These are phyloP conservation scores for Acanthamoeba triangularis DNA, from an alignment of 208 protist species.

Conservation along the genomic window DNA sequence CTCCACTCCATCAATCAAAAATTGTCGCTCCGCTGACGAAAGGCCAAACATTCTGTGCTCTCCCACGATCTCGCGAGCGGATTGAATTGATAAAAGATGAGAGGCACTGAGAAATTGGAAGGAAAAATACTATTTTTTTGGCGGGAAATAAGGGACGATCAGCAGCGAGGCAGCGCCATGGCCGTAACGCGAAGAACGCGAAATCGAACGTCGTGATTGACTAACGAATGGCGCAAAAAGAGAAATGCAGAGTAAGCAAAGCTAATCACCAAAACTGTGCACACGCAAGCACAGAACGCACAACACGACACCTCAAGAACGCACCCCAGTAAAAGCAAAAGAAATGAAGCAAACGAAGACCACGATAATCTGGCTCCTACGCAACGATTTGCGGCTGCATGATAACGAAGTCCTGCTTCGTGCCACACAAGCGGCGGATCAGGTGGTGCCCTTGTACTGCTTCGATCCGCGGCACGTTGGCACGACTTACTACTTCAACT, in stretches of 20 bases:
- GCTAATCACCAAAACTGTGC: no score
- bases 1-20: constrained; percentile 78
- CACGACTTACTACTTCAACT: constrained; percentile 74
- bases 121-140: background rate
- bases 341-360: background rate
- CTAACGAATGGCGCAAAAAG: no score
- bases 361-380: background rate
- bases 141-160: no score
- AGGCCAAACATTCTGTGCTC: constrained; percentile 70
- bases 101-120: background rate
- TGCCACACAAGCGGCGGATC: background rate
- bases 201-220: no score
- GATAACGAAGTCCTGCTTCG: constrained; percentile 26
- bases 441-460: constrained; percentile 63
- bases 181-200: background rate
- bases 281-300: no score
- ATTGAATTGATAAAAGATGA: background rate
- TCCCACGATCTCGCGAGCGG: background rate
- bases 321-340: background rate
- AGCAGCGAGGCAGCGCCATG: no score
- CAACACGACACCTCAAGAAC: no score
- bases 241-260: no score
- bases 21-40: constrained; percentile 78
- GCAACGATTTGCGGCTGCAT: constrained; percentile 60
- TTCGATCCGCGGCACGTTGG: constrained; percentile 13